Conservation (phyloP, 2,329 filamentous ascomycete species). For the Colletotrichum tabaci region DNA sequence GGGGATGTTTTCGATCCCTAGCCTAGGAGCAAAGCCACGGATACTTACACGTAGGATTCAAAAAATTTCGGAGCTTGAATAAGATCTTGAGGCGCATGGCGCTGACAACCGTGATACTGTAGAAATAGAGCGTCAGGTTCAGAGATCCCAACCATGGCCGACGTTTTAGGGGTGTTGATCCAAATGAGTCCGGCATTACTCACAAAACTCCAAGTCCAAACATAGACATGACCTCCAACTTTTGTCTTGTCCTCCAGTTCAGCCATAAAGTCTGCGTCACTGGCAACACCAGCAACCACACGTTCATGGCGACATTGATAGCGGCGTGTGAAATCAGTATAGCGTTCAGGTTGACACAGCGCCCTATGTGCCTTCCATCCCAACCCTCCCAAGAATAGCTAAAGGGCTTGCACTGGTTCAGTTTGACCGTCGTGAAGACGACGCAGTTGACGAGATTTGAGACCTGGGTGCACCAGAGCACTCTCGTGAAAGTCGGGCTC, state of each 20-base stretch:
- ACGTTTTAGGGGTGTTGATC: accelerated
- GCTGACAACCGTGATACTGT: background rate
- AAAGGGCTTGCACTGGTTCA: background rate
- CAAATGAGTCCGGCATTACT: background rate
- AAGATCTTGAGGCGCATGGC: background rate
- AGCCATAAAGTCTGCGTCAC: background rate
- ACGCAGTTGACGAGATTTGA: background rate
- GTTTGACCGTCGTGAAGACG: background rate
- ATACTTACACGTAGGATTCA: background rate
- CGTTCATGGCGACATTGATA: background rate
- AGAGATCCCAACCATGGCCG: background rate
- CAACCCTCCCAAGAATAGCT: background rate
- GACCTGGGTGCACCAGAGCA: background rate
- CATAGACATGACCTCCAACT: background rate
- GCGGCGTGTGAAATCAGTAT: background rate
- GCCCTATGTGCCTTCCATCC: background rate
- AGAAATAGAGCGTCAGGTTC: background rate
- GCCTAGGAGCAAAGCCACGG: background rate
- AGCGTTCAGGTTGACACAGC: background rate
- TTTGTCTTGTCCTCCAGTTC: background rate
- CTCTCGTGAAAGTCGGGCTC: background rate
- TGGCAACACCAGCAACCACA: background rate
- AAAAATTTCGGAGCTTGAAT: background rate
- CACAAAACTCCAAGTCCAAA: background rate
- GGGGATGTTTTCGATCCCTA: too few relatives aligned